Base-by-base conservation (phyloP, 345 rosid genomes). In the Moringa oleifera region DNA sequence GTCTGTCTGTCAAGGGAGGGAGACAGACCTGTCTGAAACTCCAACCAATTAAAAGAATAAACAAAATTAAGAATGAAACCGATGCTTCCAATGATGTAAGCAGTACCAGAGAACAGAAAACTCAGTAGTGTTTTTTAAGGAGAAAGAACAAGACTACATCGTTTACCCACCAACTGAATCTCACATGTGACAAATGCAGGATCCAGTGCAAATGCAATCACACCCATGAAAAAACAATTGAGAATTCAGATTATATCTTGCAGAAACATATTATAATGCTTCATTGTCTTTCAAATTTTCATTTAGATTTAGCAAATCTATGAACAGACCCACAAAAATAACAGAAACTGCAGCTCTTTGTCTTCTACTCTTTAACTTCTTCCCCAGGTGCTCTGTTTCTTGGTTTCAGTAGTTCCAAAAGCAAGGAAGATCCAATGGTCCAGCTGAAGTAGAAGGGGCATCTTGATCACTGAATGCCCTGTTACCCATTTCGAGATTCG, bases 361-460 rank as follows among this genome's bases (percentile, higher is more conserved):
- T 59, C 19, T 46, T 41, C 20, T 25, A 6, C 1, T 46, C 23
- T 24, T 22, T 23, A 10, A 18, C 7, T 17, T 22, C 17, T 51
- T 20, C 12, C 12, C n/a, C 22, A 2, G 4, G 6, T 52, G 51
- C 25, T 21, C 12, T 56, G 7, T 46, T 2, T 23, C 53, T 46
- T 20, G 18, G 7, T 63, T 64, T 80, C 79, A 87, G 72, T 76
- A 87, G 72, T 63, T 84, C 97, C 96, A 88, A 46, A 90, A 68
- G 67, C 75, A 71, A 57, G 79, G 88, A 62, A 84, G 73, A 59
- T 81, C 86, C 61, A 70, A 55, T 13, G 81, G 73, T 51, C 63
- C 75, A 0, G 80, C 57, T 15, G 85, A 79, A 54, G 84, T 51
- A 50, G 84, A 78, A 63, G 89, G 88, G 7, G 61, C 83, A 23